phyloP scores from a whole-genome alignment of 306 rosid genomes.

The Echinosophora koreensis region DNA sequence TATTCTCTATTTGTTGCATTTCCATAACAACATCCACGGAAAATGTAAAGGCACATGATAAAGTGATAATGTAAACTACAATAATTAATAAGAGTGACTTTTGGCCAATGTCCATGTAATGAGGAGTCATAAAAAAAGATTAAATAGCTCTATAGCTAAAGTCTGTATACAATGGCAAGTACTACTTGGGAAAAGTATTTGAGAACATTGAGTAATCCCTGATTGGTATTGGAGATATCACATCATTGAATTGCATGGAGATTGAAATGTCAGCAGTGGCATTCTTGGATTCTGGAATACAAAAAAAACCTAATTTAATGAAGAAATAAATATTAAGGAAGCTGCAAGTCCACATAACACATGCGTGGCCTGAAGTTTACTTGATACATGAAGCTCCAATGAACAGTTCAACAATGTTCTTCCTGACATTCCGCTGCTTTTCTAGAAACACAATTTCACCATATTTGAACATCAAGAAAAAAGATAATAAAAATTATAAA shows the following conservation, averaged over 20 bases:
- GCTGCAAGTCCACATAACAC: conserved; percentile 76
- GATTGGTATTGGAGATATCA: no score
- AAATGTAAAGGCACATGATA: conserved; percentile 14
- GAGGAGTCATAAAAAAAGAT: conserved; percentile 16
- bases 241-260: conserved; percentile 28
- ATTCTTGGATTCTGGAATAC: conserved; percentile 25
- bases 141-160: conserved; percentile 1
- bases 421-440: conserved; percentile 63
- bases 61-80: background rate
- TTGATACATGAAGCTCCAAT: conserved; percentile 53
- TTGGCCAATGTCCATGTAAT: background rate
- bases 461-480: background rate
- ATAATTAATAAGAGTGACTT: conserved; percentile 12
- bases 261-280: conserved; percentile 15
- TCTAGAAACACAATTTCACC: conserved; percentile 39
- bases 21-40: no score
- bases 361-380: conserved; percentile 64
- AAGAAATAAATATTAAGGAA: conserved; percentile 73
- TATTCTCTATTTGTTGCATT: no score
- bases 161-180: background rate
- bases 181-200: background rate
- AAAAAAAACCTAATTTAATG: conserved; percentile 69
- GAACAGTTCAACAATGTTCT: conserved; percentile 61
- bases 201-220: background rate
- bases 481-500: background rate